phyloP scores from a whole-genome alignment of 1,284 basidiomycete genomes.

The Meira miltonrushii region DNA sequence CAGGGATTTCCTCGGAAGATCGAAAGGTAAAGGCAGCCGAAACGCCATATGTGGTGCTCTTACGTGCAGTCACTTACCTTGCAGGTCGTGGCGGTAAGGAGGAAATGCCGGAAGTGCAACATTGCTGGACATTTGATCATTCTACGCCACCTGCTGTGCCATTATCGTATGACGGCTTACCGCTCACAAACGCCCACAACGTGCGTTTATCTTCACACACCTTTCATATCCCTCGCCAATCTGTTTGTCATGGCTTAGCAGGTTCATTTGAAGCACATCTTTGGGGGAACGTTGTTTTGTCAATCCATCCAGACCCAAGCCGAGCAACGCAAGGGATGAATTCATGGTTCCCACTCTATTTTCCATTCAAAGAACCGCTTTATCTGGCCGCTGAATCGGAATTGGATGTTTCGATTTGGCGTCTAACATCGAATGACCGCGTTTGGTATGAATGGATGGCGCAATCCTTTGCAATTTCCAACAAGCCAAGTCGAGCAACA shows the following conservation, averaged over 20 bases:
- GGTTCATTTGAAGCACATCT: conserved; percentile 96
- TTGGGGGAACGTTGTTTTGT: conserved; percentile 80
- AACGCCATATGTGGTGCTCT: conserved; percentile 97
- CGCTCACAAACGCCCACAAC: conserved; percentile 55
- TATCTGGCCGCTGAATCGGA: conserved; percentile 89
- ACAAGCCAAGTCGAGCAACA: conserved; percentile 11
- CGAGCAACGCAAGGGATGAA: conserved; percentile 83
- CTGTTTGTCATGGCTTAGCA: conserved; percentile 90
- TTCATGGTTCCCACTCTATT: conserved; percentile 97
- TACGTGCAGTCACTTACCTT: conserved; percentile 65
- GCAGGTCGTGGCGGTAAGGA: conserved; percentile 54
- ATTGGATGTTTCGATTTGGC: conserved; percentile 88
- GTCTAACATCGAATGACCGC: conserved; percentile 68
- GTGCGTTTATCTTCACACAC: conserved; percentile 55
- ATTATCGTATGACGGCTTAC: conserved; percentile 38
- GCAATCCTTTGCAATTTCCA: conserved; percentile 68
- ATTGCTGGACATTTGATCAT: conserved; percentile 97
- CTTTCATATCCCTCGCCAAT: conserved; percentile 91
- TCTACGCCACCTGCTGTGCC: conserved; percentile 12
- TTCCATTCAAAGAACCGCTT: conserved; percentile 71
- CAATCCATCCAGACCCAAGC: conserved; percentile 82
- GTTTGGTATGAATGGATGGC: conserved; percentile 99
- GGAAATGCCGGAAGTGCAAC: conserved; percentile 73
- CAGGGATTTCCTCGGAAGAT: not conserved
- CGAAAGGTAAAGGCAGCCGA: conserved; percentile 62